Evolutionary conservation across 1,139 yeast species (phyloP), one percentile per base, ranked within the genome.

Genomic region (Geotrichum histeridarum): DNA sequence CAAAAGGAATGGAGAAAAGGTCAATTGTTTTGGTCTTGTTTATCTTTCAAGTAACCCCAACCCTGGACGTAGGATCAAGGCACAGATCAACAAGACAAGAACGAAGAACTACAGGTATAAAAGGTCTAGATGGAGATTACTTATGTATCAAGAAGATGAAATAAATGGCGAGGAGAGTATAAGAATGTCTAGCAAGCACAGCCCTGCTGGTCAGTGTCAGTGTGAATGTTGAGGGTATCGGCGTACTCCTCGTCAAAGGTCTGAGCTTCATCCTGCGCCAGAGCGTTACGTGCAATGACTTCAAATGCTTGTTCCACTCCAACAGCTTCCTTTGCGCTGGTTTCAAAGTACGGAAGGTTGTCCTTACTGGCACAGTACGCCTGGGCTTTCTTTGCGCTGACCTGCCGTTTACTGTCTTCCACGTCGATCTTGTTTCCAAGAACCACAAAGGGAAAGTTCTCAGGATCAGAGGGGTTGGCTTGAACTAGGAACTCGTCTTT

Each of bases 231-330:
- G 61, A 91, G 91, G 44, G 97, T 97, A 71, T 91, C 98, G 53
- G 94, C 87, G 70, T 89, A 91, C 70, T 93, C 98, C 67, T 90
- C 96, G 63, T 84, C 86, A 61, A 86, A 89, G 59, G 86, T 89
- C 61, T 86, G 86, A 52, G 93, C 94, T 61, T 86, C 90, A 65
- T 84, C 85, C 68, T 87, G 93, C 69, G 91, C 96, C 64, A 93
- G 77, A 0, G 99, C 99, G 76, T 88, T 89, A 67, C 96, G 81
- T 38, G 97, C 97, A 65, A 93, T 88, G 47, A 90, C 96, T 68
- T 93, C 97, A 68, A 93, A 93, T 1, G 98, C 99, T 65, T 86
- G 83, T 66, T 91, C 97, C 42, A 93, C 96, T 60, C 93, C 93
- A 51, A 90, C 86, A 9, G 94, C 90, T 68, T 89, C 96, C 73